These are phyloP conservation scores for Gentiana macrophylla DNA, from an alignment of 257 asterid species.

Conservation along the genomic window DNA sequence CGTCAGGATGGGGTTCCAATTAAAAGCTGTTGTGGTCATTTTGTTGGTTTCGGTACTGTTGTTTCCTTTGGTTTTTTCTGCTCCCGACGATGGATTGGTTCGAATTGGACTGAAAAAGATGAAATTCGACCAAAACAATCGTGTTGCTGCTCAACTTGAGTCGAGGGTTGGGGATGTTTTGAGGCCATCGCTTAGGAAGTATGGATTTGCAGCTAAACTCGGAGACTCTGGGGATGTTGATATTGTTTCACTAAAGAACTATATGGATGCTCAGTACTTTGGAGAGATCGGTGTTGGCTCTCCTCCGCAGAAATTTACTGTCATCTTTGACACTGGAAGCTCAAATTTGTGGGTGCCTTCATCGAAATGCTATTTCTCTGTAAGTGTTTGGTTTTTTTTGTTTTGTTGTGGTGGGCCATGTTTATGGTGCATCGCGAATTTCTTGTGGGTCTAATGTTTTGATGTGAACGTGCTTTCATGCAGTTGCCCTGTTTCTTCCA, in stretches of 20 bases:
- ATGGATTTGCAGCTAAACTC: conserved; percentile 34
- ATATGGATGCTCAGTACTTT: conserved; percentile 94
- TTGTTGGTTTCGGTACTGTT: conserved; percentile 48
- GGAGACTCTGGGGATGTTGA: conserved; percentile 54
- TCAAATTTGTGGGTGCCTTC: conserved; percentile 98
- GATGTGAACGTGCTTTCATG: conserved; percentile 13
- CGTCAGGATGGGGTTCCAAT: conserved; percentile 50
- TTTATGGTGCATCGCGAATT: neutral
- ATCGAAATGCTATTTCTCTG: conserved; percentile 81
- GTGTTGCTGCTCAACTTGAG: conserved; percentile 64
- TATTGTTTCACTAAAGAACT: conserved; percentile 72
- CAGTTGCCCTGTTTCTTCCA: conserved; percentile 87
- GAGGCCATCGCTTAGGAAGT: conserved; percentile 60
- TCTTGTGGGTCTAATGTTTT: conserved; percentile 3
- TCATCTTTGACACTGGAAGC: conserved; percentile 95
- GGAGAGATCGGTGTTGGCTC: conserved; percentile 89
- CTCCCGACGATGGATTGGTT: conserved; percentile 58
- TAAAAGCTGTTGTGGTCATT: conserved; percentile 21
- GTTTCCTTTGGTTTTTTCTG: conserved; percentile 43
- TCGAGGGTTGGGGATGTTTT: conserved; percentile 46
- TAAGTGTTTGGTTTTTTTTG: conserved; percentile 23
- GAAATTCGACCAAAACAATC: conserved; percentile 65
- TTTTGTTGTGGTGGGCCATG: no score
- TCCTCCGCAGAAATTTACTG: conserved; percentile 88
- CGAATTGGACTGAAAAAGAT: conserved; percentile 73